These are phyloP conservation scores for Fusarium hostae DNA, from an alignment of 2,329 filamentous ascomycete genomes.

Conservation along the genomic window DNA sequence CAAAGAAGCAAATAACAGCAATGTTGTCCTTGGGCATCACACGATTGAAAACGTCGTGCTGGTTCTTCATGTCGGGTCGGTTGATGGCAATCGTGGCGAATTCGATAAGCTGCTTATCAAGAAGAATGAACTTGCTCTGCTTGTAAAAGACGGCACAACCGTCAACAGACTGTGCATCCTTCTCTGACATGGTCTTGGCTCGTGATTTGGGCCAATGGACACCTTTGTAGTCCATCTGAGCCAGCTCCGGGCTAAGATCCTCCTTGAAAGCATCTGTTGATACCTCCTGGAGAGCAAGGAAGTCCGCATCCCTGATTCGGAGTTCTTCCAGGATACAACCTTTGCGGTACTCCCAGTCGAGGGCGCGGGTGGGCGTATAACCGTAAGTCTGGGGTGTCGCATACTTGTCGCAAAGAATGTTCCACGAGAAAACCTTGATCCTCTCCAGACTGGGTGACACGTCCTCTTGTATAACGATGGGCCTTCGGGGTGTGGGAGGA, in stretches of 20 bases:
- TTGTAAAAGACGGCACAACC: constrained; percentile 98
- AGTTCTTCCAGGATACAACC: constrained; percentile 87
- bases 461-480: constrained; percentile 80
- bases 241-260: constrained; percentile 87
- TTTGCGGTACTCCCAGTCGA: constrained; percentile 88
- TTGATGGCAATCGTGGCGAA: constrained; percentile 94
- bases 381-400: constrained; percentile 87
- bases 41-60: constrained; percentile 97
- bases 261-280: constrained; percentile 92
- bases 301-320: constrained; percentile 81
- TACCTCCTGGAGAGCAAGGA: constrained; percentile 93
- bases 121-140: constrained; percentile 88
- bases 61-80: constrained; percentile 94
- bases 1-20: constrained; percentile 89
- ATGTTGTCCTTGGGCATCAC: constrained; percentile 99
- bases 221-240: constrained; percentile 90
- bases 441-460: constrained; percentile 70
- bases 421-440: constrained; percentile 91
- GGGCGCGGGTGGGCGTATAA: constrained; percentile 84
- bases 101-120: constrained; percentile 95
- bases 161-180: constrained; percentile 89
- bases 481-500: constrained; percentile 79
- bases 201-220: constrained; percentile 92
- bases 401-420: constrained; percentile 94
- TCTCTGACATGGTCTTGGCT: constrained; percentile 90